Percentiles rank a stretch among this genome's conserved stretches.
phyloP scores from a whole-genome alignment of 345 rosid species.

The Camelina hispida region DNA sequence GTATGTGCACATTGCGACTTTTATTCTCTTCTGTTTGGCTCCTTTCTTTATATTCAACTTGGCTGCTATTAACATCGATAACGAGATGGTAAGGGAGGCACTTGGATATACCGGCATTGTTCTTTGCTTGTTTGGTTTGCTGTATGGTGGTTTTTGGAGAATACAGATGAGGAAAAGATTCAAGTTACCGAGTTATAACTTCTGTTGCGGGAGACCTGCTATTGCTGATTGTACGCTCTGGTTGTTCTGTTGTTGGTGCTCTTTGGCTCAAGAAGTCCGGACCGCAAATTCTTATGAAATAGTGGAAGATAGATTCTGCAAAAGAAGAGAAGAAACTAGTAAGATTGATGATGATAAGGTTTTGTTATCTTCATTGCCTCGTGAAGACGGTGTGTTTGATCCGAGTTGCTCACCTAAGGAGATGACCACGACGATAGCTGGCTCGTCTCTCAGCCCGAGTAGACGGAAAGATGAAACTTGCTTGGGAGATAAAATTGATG shows the following conservation, averaged over 20 bases:
- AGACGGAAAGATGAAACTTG: constrained; percentile 41
- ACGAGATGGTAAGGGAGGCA: constrained; percentile 61
- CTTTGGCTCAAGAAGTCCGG: constrained; percentile 91
- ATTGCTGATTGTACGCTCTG: constrained; percentile 75
- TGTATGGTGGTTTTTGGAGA: constrained; percentile 97
- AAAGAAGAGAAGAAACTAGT: constrained; percentile 38
- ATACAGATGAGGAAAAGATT: constrained; percentile 89
- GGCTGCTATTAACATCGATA: constrained; percentile 83
- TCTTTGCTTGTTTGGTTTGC: constrained; percentile 80
- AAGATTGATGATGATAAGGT: constrained; percentile 23
- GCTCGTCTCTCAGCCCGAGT: constrained; percentile 49
- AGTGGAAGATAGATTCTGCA: constrained; percentile 58
- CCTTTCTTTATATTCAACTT: constrained; percentile 92
- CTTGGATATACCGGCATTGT: constrained; percentile 67
- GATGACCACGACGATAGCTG: constrained; percentile 27
- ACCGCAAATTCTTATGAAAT: constrained; percentile 76
- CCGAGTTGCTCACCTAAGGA: constrained; percentile 40
- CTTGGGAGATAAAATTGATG: constrained; percentile 50
- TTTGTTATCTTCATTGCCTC: constrained; percentile 52
- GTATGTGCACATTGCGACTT: constrained; percentile 93
- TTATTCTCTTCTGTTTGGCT: constrained; percentile 82
- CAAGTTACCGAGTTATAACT: constrained; percentile 71
- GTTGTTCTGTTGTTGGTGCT: constrained; percentile 92
- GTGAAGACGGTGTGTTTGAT: constrained; percentile 45
- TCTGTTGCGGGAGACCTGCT: constrained; percentile 65